These are phyloP conservation scores for Cucurbita ficifolia DNA, from an alignment of 306 rosid genomes.

Conservation along the genomic window DNA sequence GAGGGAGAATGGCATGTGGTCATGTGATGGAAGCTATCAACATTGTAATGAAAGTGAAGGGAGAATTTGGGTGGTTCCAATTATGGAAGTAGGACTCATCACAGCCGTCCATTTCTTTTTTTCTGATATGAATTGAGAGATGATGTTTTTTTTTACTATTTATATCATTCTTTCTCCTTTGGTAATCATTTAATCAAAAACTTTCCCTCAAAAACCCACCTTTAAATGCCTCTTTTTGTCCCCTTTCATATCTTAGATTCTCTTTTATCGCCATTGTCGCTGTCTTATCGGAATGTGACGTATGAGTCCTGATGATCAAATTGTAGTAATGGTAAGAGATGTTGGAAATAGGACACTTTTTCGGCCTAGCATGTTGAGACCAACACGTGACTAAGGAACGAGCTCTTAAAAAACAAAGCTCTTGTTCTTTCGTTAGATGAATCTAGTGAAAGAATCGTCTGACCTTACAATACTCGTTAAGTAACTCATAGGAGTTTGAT, in stretches of 20 bases:
- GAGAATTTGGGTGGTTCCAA: background rate
- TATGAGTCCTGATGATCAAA: no score
- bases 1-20: background rate
- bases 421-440: no score
- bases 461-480: background rate
- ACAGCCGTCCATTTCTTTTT: background rate
- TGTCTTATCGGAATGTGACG: background rate
- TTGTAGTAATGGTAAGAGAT: no score
- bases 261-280: background rate
- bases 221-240: background rate
- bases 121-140: no score
- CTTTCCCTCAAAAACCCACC: background rate
- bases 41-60: background rate
- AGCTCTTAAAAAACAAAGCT: no score
- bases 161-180: background rate
- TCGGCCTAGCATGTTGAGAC: no score
- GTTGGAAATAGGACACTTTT: no score
- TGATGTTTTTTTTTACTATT: background rate
- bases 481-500: background rate
- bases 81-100: background rate
- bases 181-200: background rate
- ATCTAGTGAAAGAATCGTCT: no score
- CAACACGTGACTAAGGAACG: no score
- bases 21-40: background rate
- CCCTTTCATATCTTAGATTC: background rate